Evolutionary conservation across 2,329 filamentous ascomycete genomes (phyloP).

Genomic region (Trichophyton schoenleinii): DNA sequence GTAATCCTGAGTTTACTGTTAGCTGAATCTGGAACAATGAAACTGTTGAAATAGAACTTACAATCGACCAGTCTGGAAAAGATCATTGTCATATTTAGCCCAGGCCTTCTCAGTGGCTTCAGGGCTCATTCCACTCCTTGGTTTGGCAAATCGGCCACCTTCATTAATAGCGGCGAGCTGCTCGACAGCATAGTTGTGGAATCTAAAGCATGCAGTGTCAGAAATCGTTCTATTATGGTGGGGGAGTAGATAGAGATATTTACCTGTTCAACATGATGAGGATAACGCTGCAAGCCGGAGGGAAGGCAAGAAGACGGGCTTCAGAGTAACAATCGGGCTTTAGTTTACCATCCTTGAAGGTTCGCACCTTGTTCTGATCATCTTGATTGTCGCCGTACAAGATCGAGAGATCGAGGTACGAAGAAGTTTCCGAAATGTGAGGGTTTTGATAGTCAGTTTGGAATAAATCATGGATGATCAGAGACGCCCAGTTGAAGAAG

Average conservation of each 20-base stretch:
- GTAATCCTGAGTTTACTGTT: slow-evolving; percentile 15
- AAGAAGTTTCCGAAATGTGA: slow-evolving; percentile 30
- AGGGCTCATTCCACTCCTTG: slow-evolving; percentile 9
- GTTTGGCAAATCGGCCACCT: slow-evolving; percentile 24
- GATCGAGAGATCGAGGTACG: slow-evolving; percentile 37
- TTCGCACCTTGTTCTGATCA: slow-evolving; percentile 26
- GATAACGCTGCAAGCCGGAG: slow-evolving; percentile 24
- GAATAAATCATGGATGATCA: slow-evolving; percentile 43
- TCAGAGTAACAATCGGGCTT: slow-evolving; percentile 30
- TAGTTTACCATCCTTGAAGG: slow-evolving; percentile 27
- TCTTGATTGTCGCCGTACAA: slow-evolving; percentile 31
- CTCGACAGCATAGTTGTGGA: slow-evolving; percentile 30
- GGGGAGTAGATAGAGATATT: slow-evolving; percentile 45
- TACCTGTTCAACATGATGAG: slow-evolving; percentile 29
- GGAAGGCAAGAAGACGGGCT: slow-evolving; percentile 22
- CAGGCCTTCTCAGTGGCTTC: slow-evolving; percentile 24
- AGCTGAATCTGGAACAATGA: not conserved
- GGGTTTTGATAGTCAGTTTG: slow-evolving; percentile 26
- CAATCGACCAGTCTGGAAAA: slow-evolving; percentile 26
- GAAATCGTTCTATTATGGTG: not conserved
- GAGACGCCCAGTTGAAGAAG: slow-evolving; percentile 39
- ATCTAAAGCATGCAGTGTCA: slow-evolving; percentile 25
- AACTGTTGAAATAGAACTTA: slow-evolving; percentile 4
- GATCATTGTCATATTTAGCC: slow-evolving; percentile 24
- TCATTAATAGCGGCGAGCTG: slow-evolving; percentile 34